phyloP scores from a whole-genome alignment of 2,329 filamentous ascomycete species.

The Colletotrichum musae region DNA sequence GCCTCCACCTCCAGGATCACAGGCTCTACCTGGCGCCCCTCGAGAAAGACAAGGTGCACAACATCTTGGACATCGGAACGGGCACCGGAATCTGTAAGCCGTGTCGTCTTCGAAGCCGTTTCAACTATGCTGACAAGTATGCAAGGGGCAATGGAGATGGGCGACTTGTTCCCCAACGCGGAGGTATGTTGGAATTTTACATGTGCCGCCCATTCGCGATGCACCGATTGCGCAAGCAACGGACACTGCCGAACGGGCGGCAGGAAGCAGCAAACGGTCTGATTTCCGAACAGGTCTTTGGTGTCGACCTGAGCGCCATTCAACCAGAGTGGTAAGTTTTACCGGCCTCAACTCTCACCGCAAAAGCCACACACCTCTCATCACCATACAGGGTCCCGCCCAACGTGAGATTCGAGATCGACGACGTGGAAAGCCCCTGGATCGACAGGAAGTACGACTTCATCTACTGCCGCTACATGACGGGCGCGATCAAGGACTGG shows the following conservation, averaged over 20 bases:
- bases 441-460: conserved; percentile 51
- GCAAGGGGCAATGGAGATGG: conserved; percentile 48
- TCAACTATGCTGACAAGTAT: too few relatives aligned
- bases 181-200: not conserved
- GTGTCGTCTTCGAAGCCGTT: too few relatives aligned
- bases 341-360: not conserved
- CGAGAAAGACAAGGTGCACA: conserved; percentile 33
- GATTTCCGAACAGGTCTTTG: not conserved
- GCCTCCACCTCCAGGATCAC: too few relatives aligned
- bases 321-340: conserved; percentile 22
- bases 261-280: not conserved
- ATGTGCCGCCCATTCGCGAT: too few relatives aligned
- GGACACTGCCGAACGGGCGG: too few relatives aligned
- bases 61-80: conserved; percentile 70
- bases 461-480: conserved; percentile 46
- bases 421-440: conserved; percentile 71
- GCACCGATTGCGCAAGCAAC: too few relatives aligned
- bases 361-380: not conserved
- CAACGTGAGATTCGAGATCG: conserved; percentile 76
- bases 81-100: conserved; percentile 71
- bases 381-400: conserved; percentile 63
- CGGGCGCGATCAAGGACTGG: conserved; percentile 11
- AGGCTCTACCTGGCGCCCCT: conserved; percentile 11
- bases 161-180: conserved; percentile 15
- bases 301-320: conserved; percentile 25